Percentiles rank a stretch among this genome's conserved stretches.
These are phyloP conservation scores for Claviceps sp. DNA, from an alignment of 2,329 filamentous ascomycete species.

Conservation along the genomic window DNA sequence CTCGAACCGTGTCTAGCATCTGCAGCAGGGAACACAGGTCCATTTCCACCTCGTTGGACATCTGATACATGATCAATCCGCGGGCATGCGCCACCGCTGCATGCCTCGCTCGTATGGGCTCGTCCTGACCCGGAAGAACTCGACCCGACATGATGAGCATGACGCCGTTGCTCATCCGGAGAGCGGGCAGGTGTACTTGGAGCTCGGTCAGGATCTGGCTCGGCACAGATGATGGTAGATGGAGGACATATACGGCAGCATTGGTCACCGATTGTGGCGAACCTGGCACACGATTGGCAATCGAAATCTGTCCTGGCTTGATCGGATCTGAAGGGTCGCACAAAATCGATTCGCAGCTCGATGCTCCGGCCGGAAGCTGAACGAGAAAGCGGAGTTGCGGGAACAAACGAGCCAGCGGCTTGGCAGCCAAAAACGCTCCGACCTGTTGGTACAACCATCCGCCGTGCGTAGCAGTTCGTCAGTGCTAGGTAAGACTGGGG, in stretches of 20 bases:
- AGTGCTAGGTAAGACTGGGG: background rate
- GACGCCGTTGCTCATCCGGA: conserved; percentile 1
- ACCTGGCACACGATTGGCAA: background rate
- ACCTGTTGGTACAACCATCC: background rate
- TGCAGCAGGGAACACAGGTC: background rate
- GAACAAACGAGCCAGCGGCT: background rate
- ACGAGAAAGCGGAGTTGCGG: background rate
- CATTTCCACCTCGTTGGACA: conserved; percentile 4
- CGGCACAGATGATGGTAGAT: background rate
- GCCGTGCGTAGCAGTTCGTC: background rate
- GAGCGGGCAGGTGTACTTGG: background rate
- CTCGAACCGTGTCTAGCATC: conserved; percentile 1
- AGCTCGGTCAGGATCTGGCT: background rate
- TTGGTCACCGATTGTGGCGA: background rate
- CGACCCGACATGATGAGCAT: conserved; percentile 1
- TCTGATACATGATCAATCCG: conserved; percentile 1
- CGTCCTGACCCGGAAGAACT: background rate
- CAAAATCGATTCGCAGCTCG: background rate
- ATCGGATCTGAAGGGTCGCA: background rate
- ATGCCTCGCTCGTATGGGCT: background rate
- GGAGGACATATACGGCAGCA: conserved; percentile 6
- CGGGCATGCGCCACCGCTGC: background rate
- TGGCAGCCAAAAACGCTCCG: background rate
- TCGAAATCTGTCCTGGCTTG: background rate
- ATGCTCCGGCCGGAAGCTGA: background rate